phyloP scores from a whole-genome alignment of 805 yeast genomes.

The Myxozyma vanderwaltii region DNA sequence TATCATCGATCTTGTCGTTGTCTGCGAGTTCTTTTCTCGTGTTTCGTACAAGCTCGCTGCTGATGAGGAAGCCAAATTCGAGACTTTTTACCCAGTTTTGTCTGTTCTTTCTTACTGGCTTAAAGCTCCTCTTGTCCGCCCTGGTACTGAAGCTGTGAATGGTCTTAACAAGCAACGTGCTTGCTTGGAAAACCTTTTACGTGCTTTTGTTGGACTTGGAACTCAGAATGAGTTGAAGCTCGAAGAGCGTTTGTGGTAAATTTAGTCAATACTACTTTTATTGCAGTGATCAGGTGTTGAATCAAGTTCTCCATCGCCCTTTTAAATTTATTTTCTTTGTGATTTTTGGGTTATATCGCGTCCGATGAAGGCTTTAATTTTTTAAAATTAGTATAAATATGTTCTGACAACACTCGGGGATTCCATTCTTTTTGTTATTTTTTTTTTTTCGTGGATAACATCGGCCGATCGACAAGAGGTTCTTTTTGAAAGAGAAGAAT shows the following conservation, averaged over 20 bases:
- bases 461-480: constrained; percentile 9
- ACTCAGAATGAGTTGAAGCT: constrained; percentile 89
- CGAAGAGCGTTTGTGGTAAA: constrained; percentile 69
- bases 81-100: constrained; percentile 78
- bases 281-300: not conserved
- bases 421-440: not conserved
- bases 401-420: not conserved
- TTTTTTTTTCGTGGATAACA: not conserved
- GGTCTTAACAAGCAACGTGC: constrained; percentile 94
- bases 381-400: no score
- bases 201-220: constrained; percentile 87
- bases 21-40: constrained; percentile 87
- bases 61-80: constrained; percentile 51
- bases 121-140: constrained; percentile 92
- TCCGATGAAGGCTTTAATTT: constrained; percentile 10
- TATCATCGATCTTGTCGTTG: constrained; percentile 85
- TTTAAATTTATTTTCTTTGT: not conserved
- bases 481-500: not conserved
- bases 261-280: not conserved
- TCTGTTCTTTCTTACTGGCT: constrained; percentile 92
- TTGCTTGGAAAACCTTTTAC: constrained; percentile 86
- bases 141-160: constrained; percentile 86
- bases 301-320: not conserved
- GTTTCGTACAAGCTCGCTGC: constrained; percentile 70
- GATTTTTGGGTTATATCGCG: constrained; percentile 8